Conservation (phyloP, 2,329 filamentous ascomycete species). For the Fusarium aywerte region DNA sequence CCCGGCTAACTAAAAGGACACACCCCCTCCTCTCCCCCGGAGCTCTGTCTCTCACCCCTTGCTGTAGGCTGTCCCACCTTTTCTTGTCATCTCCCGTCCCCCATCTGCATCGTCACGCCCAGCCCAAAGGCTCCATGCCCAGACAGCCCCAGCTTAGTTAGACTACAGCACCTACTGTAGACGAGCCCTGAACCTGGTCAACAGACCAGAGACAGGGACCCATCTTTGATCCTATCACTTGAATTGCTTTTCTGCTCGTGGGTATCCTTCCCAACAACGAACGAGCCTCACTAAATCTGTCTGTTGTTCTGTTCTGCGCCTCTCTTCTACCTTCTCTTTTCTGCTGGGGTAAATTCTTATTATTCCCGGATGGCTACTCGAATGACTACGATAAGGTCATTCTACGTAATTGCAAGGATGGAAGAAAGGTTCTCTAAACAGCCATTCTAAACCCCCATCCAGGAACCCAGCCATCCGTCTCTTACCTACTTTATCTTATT, state of each 20-base stretch:
- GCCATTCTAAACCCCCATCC: background rate
- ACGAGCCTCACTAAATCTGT: constrained; percentile 27
- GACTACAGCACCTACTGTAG: constrained; percentile 13
- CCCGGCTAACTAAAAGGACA: constrained; percentile 1
- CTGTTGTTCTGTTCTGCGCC: too few species aligned
- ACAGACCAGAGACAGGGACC: background rate
- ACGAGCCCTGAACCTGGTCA: constrained; percentile 15
- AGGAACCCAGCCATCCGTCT: background rate
- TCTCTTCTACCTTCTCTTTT: constrained; percentile 5
- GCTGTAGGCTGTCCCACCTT: constrained; percentile 24
- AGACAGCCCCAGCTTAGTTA: constrained; percentile 16
- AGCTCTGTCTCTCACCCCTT: constrained; percentile 25
- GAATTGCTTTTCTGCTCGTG: constrained; percentile 9
- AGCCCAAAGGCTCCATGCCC: background rate
- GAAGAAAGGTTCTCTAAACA: background rate
- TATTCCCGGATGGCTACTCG: background rate
- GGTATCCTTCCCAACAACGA: constrained; percentile 27
- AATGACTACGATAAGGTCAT: background rate
- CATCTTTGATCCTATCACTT: constrained; percentile 18
- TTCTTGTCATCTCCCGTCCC: constrained; percentile 42
- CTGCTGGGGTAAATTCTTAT: constrained; percentile 2
- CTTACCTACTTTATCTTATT: constrained; percentile 4
- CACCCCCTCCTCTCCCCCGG: constrained; percentile 24
- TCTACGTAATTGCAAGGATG: background rate
- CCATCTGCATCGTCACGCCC: constrained; percentile 35